Evolutionary conservation across 2,329 filamentous ascomycete genomes (phyloP), one percentile per base, ranked within the genome.

Genomic region (Beauveria brongniartii): DNA sequence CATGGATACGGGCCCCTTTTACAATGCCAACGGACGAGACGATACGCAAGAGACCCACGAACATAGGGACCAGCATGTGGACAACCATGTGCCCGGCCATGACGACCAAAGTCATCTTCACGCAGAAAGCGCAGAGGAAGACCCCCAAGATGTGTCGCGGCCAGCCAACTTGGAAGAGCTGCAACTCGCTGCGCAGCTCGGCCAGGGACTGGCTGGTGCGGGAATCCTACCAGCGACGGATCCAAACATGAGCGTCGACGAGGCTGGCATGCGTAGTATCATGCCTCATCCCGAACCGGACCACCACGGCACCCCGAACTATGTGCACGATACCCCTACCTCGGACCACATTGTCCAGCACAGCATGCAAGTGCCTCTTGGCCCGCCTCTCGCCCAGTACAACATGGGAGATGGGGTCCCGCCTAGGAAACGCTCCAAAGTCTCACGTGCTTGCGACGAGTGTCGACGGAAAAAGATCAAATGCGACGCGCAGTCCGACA

Each of bases 381-480:
- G 76, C 61, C 65, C 74, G 61, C 67, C 70, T 2, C 16, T 61
- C 8, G 43, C 20, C 10, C 70, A 73, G 46, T 77, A 76, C 57
- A 72, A 74, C 24, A 70, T 77, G 53, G 80, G 80, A 44, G 86
- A 88, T 64, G 80, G 80, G 62, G 85, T 85, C 12, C 83, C 86
- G 16, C 87, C 88, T 0, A 80, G 88, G 64, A 94, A 94, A 72
- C 81, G 91, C 62, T 90, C 88, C 6, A 96, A 96, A 72, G 91
- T 94, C 6, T 95, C 91, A 12, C 83, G 91, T 43, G 92, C 91
- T 2, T 96, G 91, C 68, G 91, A 96, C 70, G 91, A 95, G 70
- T 96, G 91, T 70, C 82, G 92, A 48, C 83, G 91, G 60, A 95
- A 95, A 74, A 95, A 93, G 78, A 91, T 95, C 63, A 90, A 91